Conservation (phyloP, 495 filamentous ascomycete species). For the Talaromyces thailandensis region DNA sequence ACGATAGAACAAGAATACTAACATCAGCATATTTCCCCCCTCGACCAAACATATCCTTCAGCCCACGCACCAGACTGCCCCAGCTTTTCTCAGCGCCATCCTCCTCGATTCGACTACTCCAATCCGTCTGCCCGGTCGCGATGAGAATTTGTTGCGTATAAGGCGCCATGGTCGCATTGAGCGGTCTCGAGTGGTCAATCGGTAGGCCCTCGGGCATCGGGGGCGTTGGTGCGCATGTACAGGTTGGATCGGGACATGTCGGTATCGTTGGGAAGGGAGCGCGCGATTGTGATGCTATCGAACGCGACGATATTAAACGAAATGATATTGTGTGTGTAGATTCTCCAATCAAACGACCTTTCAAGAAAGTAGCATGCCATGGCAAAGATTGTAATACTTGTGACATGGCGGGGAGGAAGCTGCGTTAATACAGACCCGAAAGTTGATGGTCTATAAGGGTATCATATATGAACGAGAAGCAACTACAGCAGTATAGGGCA, state of each 20-base stretch:
- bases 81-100: slow-evolving; percentile 33
- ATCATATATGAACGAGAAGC: neutral
- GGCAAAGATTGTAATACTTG: neutral
- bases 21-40: slow-evolving; percentile 65
- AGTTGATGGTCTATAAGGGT: neutral
- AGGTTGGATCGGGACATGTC: slow-evolving; percentile 63
- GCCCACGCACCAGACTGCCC: slow-evolving; percentile 56
- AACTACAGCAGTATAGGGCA: neutral
- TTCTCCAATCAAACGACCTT: neutral
- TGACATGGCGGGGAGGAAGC: neutral
- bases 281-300: neutral
- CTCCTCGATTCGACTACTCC: slow-evolving; percentile 64
- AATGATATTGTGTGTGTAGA: neutral
- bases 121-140: slow-evolving; percentile 71
- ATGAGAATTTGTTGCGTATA: slow-evolving; percentile 79
- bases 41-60: slow-evolving; percentile 59
- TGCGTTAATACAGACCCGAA: neutral
- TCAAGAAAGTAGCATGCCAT: neutral
- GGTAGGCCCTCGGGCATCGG: slow-evolving; percentile 56
- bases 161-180: slow-evolving; percentile 68
- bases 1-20: slow-evolving; percentile 6
- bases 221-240: slow-evolving; percentile 56
- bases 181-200: slow-evolving; percentile 60
- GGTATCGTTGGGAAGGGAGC: slow-evolving; percentile 41
- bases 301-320: neutral